Conservation (phyloP, 768 basidiomycete species). For the Boletus huronensis region DNA sequence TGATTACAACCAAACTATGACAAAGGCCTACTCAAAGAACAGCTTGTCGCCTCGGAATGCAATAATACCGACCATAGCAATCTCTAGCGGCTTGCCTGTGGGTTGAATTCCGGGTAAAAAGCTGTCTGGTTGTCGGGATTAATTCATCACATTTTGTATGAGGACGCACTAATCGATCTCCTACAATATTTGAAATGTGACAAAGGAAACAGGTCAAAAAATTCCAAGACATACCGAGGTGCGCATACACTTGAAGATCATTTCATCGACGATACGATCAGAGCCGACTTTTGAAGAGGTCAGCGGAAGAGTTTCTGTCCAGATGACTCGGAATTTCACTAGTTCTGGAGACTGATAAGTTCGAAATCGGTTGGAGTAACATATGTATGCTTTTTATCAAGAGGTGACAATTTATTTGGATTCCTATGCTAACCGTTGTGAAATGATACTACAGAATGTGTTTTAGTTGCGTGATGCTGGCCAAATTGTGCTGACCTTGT, state of each 20-base stretch:
- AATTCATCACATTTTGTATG: not conserved
- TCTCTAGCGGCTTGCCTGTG: constrained; percentile 37
- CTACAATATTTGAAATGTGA: constrained; percentile 17
- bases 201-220: not conserved
- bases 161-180: constrained; percentile 40
- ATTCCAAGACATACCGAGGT: constrained; percentile 28
- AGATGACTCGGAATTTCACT: constrained; percentile 22
- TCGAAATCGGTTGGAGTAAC: constrained; percentile 41
- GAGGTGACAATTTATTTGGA: not conserved
- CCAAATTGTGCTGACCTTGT: constrained; percentile 32
- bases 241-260: constrained; percentile 43
- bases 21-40: constrained; percentile 39
- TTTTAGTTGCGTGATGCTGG: not conserved
- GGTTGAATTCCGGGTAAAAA: constrained; percentile 36
- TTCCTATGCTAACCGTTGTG: constrained; percentile 24
- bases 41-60: constrained; percentile 49
- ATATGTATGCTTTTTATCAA: constrained; percentile 20
- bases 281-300: constrained; percentile 32
- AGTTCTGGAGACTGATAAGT: constrained; percentile 40
- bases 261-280: constrained; percentile 46
- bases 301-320: not conserved
- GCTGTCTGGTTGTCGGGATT: constrained; percentile 7
- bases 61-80: constrained; percentile 44
- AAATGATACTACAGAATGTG: constrained; percentile 37
- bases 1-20: not conserved